Evolutionary conservation across 192 early-diverging fungal species (phyloP), one percentile per base, ranked within the genome.

Genomic region (Backusella liffmaniae): DNA sequence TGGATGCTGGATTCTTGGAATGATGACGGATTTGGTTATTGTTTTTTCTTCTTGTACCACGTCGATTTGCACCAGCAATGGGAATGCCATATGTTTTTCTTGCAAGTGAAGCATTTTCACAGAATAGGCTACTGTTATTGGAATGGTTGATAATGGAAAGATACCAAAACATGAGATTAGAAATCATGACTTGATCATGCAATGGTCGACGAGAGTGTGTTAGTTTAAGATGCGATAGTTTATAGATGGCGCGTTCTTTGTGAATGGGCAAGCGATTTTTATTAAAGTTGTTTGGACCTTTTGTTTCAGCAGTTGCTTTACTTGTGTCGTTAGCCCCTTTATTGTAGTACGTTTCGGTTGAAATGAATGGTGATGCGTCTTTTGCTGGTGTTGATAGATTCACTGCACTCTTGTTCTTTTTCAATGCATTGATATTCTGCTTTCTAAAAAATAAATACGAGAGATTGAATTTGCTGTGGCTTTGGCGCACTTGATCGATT

Each of bases 91-190:
- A 62, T 12, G 56, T 29, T 29, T 62, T 62, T 8, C 56, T 62
- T 62, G 56, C n/a, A 6, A 56, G n/a, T 10, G 21, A 56, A 26
- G 53, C 26, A 26, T 26, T 62, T 62, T 62, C 56, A 29, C 56
- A 62, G 21, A 29, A 29, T 29, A 10, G 10, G 53, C 21, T 59
- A 26, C 5, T 30, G 51, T 59, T 59, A 12, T 66, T 62, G 56
- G 34, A 26, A 16, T 35, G 73, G 23, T 62, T 74, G 66, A 92
- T 92, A 8, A 94, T 86, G 59, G 89, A 88, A 70, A 94, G 79
- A 79, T 94, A 94, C 93, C 93, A 94, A 78, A 94, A 92, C 90
- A 94, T 91, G 84, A 94, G 88, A 69, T 94, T 94, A 13, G 93
- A 92, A 65, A 94, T 87, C 73, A 92, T 78, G 12, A 94, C 93